Evolutionary conservation across 2,329 filamentous ascomycete species (phyloP), one percentile per base, ranked within the genome.

Genomic region (Cercospora berteroae): DNA sequence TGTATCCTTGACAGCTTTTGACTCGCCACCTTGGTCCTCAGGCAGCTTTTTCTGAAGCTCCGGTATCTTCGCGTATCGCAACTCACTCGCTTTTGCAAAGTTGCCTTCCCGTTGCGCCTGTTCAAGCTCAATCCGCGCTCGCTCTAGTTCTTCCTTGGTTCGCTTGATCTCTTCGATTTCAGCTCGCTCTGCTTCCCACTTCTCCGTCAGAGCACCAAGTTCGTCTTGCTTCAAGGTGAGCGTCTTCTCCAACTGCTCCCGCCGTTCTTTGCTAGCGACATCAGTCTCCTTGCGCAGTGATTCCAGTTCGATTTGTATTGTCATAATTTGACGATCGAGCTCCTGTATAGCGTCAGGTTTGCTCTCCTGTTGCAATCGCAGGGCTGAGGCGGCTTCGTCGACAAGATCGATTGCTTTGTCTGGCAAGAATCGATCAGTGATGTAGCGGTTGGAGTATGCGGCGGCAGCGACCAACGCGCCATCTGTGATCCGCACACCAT

Each of bases 361-460:
- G 74, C 93, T 97, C 79, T 99, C 95, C 79, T 98, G 95, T 76
- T 98, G 94, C 33, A 98, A 81, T 55, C 96, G 89, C 9, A 98
- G 83, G 23, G 93, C 93, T 68, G 92, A 96, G 1, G 94, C 94
- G 9, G 95, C 95, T 80, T 98, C 95, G 71, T 98, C 95, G 79
- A 99, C 95, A 16, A 98, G 81, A 78, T 98, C 95, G 70, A 99
- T 98, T 2, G 95, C 95, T 79, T 98, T 98, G 80, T 99, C 95
- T 0, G 95, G 95, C 0, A 98, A 83, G 80, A 97, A 98, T 1
- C 95, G 90, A 76, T 98, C 94, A 13, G 94, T 97, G 73, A 99
- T 95, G 79, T 98, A 99, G 61, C 95, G 90, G 76, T 98, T 98
- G 70, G 92, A 95, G 77, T 96, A 91, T 0, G 92, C 91, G 2